Evolutionary conservation across 495 filamentous ascomycete genomes (phyloP).

Genomic region (Trichoderma orchidacearum): DNA sequence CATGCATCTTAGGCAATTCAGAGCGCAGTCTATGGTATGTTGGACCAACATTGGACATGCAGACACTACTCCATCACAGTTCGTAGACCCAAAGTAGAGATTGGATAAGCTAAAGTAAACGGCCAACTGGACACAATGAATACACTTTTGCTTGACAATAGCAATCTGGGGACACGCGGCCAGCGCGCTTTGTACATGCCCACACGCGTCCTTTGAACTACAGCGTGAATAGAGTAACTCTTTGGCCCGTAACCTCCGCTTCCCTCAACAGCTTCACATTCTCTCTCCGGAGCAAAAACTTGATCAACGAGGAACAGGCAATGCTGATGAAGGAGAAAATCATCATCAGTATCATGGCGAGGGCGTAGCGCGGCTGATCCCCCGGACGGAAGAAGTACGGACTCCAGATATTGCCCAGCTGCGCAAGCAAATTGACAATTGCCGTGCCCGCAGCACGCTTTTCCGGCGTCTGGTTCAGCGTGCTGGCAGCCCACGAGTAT

Average conservation of each 20-base stretch:
- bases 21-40: too few relatives aligned
- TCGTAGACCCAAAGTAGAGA: too few relatives aligned
- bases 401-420: slow-evolving; percentile 1
- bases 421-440: background rate
- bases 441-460: slow-evolving; percentile 20
- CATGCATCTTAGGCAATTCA: too few relatives aligned
- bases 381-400: background rate
- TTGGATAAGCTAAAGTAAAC: too few relatives aligned
- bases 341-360: slow-evolving; percentile 1
- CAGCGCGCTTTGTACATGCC: too few relatives aligned
- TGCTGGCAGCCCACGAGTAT: slow-evolving; percentile 24
- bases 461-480: slow-evolving; percentile 25
- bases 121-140: too few relatives aligned
- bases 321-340: background rate
- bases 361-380: background rate
- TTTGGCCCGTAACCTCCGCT: background rate
- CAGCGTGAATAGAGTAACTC: background rate
- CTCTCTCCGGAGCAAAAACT: background rate
- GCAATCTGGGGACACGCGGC: too few relatives aligned
- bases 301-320: background rate
- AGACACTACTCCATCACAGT: too few relatives aligned
- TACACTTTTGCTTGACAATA: too few relatives aligned
- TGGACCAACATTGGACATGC: too few relatives aligned
- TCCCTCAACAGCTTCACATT: background rate
- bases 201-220: background rate